Conservation (phyloP, 192 early-diverging fungal genomes). For the Umbelopsis vinacea region DNA sequence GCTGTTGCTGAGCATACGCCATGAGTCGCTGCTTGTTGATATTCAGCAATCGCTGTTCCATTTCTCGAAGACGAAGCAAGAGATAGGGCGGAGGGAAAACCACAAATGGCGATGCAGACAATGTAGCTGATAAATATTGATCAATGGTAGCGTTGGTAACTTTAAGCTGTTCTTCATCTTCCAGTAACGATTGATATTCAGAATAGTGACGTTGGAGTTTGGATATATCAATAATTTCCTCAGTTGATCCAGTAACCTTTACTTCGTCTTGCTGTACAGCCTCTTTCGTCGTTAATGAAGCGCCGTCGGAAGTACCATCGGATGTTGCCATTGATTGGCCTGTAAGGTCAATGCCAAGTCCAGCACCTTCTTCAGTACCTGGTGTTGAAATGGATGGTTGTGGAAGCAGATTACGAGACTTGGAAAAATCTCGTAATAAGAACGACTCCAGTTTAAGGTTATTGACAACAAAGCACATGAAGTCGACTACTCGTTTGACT, state of each 20-base stretch:
- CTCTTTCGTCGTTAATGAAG: constrained; percentile 19
- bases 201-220: background rate
- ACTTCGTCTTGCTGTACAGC: background rate
- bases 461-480: constrained; percentile 87
- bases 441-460: constrained; percentile 87
- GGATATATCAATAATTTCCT: background rate
- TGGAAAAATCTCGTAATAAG: constrained; percentile 74
- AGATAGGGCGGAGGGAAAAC: constrained; percentile 85
- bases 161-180: constrained; percentile 37
- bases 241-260: background rate
- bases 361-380: background rate
- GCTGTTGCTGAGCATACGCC: background rate
- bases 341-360: constrained; percentile 19
- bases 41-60: constrained; percentile 52
- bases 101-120: constrained; percentile 91
- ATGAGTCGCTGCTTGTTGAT: constrained; percentile 36
- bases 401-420: constrained; percentile 26
- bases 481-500: constrained; percentile 81
- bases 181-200: constrained; percentile 6
- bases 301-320: background rate
- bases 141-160: constrained; percentile 29
- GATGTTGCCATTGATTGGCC: background rate
- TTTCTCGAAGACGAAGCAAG: constrained; percentile 64
- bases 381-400: background rate
- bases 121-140: constrained; percentile 69